Evolutionary conservation across 1,139 yeast species (phyloP).

Genomic region (Yamadazyma friedrichii): DNA sequence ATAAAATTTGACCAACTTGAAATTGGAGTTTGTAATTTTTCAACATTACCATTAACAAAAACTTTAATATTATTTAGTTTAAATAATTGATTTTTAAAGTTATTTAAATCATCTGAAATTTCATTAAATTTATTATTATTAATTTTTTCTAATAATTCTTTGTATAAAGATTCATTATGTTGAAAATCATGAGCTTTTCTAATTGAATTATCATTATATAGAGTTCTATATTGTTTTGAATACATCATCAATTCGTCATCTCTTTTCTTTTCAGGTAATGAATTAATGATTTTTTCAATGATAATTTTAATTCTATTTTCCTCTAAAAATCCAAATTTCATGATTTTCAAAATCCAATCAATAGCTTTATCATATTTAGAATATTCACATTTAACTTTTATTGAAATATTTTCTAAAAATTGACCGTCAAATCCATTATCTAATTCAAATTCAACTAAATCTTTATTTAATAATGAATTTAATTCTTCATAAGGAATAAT

Average conservation of each 20-base stretch:
- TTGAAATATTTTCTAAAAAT: conserved; percentile 62
- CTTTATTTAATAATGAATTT: conserved; percentile 67
- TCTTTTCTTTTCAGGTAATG: conserved; percentile 78
- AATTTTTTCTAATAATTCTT: conserved; percentile 48
- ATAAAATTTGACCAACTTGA: conserved; percentile 58
- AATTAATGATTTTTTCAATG: conserved; percentile 71
- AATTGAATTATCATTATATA: conserved; percentile 58
- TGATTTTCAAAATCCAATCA: conserved; percentile 68
- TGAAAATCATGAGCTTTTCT: conserved; percentile 68
- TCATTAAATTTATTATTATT: conserved; percentile 48
- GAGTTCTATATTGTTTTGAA: conserved; percentile 56
- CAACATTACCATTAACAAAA: conserved; percentile 68
- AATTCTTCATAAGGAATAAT: conserved; percentile 71
- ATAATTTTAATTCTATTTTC: conserved; percentile 66
- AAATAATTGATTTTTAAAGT: conserved; percentile 57
- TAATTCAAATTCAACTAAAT: conserved; percentile 60
- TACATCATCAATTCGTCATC: conserved; percentile 71
- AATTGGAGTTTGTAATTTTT: conserved; percentile 51
- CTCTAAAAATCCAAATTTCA: conserved; percentile 70
- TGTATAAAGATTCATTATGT: conserved; percentile 58
- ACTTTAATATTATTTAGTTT: conserved; percentile 61
- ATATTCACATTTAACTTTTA: conserved; percentile 61
- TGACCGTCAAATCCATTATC: conserved; percentile 59
- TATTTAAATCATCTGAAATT: conserved; percentile 55
- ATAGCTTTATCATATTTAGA: conserved; percentile 67